Base-by-base conservation (phyloP, 805 yeast genomes). In the Lipomyces oligophaga region DNA sequence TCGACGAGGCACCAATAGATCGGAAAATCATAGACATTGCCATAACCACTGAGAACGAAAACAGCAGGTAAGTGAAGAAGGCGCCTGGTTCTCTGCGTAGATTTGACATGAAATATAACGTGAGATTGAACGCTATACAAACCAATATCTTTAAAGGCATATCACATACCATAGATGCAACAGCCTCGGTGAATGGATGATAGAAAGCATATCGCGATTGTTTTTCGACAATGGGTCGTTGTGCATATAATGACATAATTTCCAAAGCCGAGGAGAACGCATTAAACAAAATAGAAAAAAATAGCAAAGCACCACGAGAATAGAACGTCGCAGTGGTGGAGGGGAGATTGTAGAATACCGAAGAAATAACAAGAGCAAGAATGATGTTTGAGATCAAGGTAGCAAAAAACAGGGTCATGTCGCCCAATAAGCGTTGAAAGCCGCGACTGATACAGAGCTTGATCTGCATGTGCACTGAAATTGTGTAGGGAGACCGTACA, bases 121-220 rank as follows among this genome's bases (percentile, higher is more conserved):
- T 66, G 36, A 80, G 54, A 34, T 72, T 60, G 62, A 79, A 80
- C 19, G 63, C 57, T 19, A 76, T 59, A 24, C 72, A 60, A 31
- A 74, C 69, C 27, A 71, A 52, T 25, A 76, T 50, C 64, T 83
- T 83, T 44, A 78, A 70, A 2, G 90, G 89, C 49, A 84, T 63
- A 41, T 78, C 81, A 2, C 85, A 73, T 3, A 81, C 49, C 37
- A 79, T 69, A 4, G 78, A 69, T 0, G 86, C 81, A 3, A 84
- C 56, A 1, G 86, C 83, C 59, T 83, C 90, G 2, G 85, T 79
- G 11, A 86, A 74, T 2, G 89, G 88, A 48, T 80, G 79, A 62
- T 82, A 85, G 47, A 84, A 73, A 0, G 86, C 79, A 57, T 81
- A 85, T 39, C 75, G 73, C 59, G 80, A 79, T 61, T 85, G 94